Base-by-base conservation (phyloP, 495 filamentous ascomycete genomes). In the Aspergillus avenaceus region DNA sequence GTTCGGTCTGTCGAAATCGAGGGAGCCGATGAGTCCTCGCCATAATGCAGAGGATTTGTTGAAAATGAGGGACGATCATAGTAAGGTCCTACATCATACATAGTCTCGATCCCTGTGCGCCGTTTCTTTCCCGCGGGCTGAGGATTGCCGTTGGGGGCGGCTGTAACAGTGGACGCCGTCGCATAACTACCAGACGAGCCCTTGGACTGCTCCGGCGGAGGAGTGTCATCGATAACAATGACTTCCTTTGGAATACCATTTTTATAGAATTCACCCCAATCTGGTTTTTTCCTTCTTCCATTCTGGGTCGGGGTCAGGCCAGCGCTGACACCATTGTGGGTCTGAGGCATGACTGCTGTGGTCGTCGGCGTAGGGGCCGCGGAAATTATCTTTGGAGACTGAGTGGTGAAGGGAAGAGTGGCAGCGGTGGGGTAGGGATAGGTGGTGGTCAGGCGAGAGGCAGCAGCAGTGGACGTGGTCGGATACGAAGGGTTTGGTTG, bases 171-270 rank as follows among this genome's bases (percentile, higher is more conserved):
- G 49, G 52, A 55, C 27, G 54, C 45, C 42, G 63, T 45, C 37
- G 56, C 56, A 25, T 61, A 54, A 52, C 62, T 64, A 42, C 59
- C 60, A 22, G 61, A 50, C 24, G 59, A 54, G 18, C 61, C 60
- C 36, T 67, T 67, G 45, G 65, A 74, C 58, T 54, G 79, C 67
- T 73, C 81, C 25, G 85, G 82, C 49, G 86, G 85, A 32, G 86
- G 83, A n/a, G 87, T 84, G 70, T 96, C 92, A 59, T 96, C 88
- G 64, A 97, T 97, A 52, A 96, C 84, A 62, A 97, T 96, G 64
- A 97, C 81, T 69, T 96, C 91, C 63, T 91, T 87, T 12, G 92
- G 92, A 13, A 92, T 67, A 16, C 92, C 92, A 69, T 96, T 95
- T 64, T 87, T 88, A 68, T 96, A 97, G 63, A 95, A 97, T 51